phyloP scores from a whole-genome alignment of 2,329 filamentous ascomycete species.

The Lasiodiplodia hormozganensis region DNA sequence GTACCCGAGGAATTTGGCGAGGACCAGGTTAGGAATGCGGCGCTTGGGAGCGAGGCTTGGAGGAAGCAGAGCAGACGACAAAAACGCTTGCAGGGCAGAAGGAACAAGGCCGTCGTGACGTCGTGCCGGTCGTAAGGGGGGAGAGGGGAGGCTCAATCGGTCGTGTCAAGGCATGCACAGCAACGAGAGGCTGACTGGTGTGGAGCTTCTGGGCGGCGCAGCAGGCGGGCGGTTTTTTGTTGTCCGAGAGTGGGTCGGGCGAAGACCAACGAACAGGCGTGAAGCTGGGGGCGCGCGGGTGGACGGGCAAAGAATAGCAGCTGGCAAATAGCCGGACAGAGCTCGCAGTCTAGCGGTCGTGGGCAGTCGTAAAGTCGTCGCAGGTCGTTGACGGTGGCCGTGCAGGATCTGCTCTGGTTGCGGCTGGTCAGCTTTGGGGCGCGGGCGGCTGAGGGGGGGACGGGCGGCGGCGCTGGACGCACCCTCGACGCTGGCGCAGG shows the following conservation, averaged over 20 bases:
- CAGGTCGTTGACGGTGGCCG: conserved; percentile 22
- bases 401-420: conserved; percentile 24
- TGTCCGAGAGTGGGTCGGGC: conserved; percentile 25
- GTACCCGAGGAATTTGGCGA: conserved; percentile 33
- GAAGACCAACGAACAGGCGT: conserved; percentile 22
- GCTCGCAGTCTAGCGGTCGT: conserved; percentile 28
- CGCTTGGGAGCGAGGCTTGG: conserved; percentile 30
- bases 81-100: conserved; percentile 50
- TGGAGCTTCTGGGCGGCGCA: conserved; percentile 27
- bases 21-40: conserved; percentile 32
- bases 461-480: conserved; percentile 19
- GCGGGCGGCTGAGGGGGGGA: neutral
- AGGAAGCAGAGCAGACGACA: conserved; percentile 34
- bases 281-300: conserved; percentile 25
- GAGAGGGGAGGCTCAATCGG: conserved; percentile 41
- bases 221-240: conserved; percentile 27
- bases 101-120: conserved; percentile 48
- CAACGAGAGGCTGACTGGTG: conserved; percentile 26
- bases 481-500: conserved; percentile 33
- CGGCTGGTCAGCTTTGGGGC: conserved; percentile 17
- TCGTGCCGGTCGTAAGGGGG: conserved; percentile 48
- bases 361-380: conserved; percentile 30
- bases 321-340: conserved; percentile 26
- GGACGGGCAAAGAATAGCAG: conserved; percentile 27
- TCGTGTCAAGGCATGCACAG: conserved; percentile 30